Evolutionary conservation across 2,329 filamentous ascomycete genomes (phyloP).

Genomic region (Coniochaeta sp.): DNA sequence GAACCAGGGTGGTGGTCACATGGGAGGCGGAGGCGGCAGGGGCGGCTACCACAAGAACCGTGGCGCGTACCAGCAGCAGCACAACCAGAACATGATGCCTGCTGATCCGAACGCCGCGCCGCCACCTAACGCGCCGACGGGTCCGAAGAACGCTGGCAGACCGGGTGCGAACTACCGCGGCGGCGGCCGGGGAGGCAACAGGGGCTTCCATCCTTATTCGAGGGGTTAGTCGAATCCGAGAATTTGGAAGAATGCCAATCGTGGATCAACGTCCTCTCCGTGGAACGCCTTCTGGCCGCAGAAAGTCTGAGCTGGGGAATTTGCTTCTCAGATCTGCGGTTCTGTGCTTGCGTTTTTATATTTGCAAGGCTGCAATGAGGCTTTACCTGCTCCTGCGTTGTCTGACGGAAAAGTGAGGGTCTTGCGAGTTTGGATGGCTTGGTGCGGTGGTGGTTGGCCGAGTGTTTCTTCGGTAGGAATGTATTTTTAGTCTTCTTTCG

Average conservation of each 20-base stretch:
- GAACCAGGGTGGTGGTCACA: slow-evolving; percentile 28
- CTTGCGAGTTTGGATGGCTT: background rate
- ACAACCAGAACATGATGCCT: slow-evolving; percentile 22
- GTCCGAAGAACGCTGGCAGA: slow-evolving; percentile 89
- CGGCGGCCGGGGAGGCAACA: slow-evolving; percentile 67
- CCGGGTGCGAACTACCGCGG: slow-evolving; percentile 91
- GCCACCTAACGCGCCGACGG: slow-evolving; percentile 82
- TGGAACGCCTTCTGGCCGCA: no score
- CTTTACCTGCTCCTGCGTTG: no score
- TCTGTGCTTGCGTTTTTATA: no score
- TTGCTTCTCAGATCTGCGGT: no score
- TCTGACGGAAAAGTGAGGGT: no score
- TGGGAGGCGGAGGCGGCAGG: slow-evolving; percentile 27
- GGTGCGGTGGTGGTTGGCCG: background rate
- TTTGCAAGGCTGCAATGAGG: no score
- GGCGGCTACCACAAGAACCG: slow-evolving; percentile 30
- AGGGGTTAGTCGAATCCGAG: slow-evolving; percentile 13
- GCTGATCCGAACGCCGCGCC: slow-evolving; percentile 50
- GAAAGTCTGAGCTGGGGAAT: no score
- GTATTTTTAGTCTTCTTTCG: slow-evolving; percentile 1
- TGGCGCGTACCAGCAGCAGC: slow-evolving; percentile 22
- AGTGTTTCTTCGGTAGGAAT: background rate
- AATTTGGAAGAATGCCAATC: no score
- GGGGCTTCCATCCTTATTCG: slow-evolving; percentile 75
- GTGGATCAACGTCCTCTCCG: no score